Evolutionary conservation across 352 stramenopile species (phyloP).

Genomic region (Globisporangium viniferum): DNA sequence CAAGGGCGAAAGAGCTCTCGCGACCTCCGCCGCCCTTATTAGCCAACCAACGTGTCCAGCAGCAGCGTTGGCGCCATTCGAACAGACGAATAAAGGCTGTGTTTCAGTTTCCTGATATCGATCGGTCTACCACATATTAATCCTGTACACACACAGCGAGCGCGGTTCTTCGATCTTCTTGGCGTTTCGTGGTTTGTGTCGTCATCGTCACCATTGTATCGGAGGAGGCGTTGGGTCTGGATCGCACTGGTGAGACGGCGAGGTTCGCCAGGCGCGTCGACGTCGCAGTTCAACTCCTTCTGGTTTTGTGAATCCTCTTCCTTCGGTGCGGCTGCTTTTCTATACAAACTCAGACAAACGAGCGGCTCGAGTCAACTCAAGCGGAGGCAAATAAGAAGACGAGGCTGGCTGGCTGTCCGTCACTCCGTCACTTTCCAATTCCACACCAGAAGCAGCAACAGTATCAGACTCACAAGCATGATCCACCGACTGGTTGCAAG

Average conservation of each 20-base stretch:
- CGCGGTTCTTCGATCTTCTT: constrained; percentile 7
- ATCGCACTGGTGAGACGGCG: constrained; percentile 6
- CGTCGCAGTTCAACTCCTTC: constrained; percentile 13
- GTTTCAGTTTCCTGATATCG: background rate
- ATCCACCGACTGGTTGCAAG: constrained; percentile 42
- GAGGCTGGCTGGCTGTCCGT: background rate
- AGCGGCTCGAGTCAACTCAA: background rate
- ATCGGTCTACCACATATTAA: background rate
- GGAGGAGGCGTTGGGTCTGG: background rate
- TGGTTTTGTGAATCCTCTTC: background rate
- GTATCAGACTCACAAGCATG: constrained; percentile 1
- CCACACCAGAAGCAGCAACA: background rate
- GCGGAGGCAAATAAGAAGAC: background rate
- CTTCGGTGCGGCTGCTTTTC: constrained; percentile 8
- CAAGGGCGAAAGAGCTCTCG: background rate
- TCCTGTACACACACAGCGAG: background rate
- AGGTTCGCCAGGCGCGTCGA: constrained; percentile 20
- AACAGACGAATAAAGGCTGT: background rate
- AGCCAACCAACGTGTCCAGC: background rate
- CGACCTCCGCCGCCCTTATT: background rate
- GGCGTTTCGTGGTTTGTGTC: background rate
- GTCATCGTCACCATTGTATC: constrained; percentile 4
- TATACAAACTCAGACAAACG: background rate
- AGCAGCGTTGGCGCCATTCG: background rate
- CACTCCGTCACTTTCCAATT: constrained; percentile 7